These are phyloP conservation scores for Pelomyxa schiedti DNA, from an alignment of 78 protist genomes.

Conservation along the genomic window DNA sequence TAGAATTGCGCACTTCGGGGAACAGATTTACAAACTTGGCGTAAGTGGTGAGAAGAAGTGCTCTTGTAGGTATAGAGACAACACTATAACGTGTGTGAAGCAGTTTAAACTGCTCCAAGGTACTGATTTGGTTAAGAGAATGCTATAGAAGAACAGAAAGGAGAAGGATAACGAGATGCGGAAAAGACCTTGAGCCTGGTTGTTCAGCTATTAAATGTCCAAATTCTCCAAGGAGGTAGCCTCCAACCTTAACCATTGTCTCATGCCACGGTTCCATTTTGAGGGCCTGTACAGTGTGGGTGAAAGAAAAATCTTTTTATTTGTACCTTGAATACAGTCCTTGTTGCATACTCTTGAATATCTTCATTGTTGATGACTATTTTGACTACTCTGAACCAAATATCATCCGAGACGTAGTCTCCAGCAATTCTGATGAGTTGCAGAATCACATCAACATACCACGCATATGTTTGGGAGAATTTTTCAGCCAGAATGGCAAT, in stretches of 20 bases:
- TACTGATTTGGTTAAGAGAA: too few relatives aligned
- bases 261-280: slow-evolving; percentile 59
- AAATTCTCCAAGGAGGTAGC: slow-evolving; percentile 91
- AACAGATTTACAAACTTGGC: slow-evolving; percentile 71
- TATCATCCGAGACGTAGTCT: slow-evolving; percentile 75
- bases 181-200: neutral
- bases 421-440: slow-evolving; percentile 76
- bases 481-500: slow-evolving; percentile 93
- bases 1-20: slow-evolving; percentile 62
- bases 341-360: slow-evolving; percentile 81
- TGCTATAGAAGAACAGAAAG: too few relatives aligned
- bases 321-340: slow-evolving; percentile 51
- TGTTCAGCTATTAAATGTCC: slow-evolving; percentile 75
- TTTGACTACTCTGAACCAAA: slow-evolving; percentile 92
- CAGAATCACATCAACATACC: slow-evolving; percentile 89
- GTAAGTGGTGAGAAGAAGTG: slow-evolving; percentile 73
- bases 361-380: slow-evolving; percentile 81
- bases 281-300: too few relatives aligned
- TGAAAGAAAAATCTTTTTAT: too few relatives aligned
- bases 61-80: slow-evolving; percentile 27
- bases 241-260: slow-evolving; percentile 66
- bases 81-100: too few relatives aligned
- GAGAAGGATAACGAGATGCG: too few relatives aligned
- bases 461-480: slow-evolving; percentile 65
- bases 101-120: too few relatives aligned